Percentiles rank a stretch among this genome's conserved stretches.
Evolutionary conservation across 441 rosid genomes (phyloP).

Genomic region (Brassica balearica): DNA sequence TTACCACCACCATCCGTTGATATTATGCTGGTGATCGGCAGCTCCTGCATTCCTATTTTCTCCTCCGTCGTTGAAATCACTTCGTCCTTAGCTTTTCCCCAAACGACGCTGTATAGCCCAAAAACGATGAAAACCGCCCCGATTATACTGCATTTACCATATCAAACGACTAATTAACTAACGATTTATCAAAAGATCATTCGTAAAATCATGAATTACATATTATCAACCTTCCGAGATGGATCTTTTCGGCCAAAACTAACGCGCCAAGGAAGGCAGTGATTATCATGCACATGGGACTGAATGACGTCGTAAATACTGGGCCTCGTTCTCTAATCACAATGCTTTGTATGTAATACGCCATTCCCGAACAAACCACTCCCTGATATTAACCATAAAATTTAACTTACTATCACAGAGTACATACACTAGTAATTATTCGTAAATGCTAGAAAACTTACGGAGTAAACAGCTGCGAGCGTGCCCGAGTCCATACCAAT

Average conservation of each 20-base stretch:
- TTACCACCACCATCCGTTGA: constrained; percentile 27
- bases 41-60: constrained; percentile 47
- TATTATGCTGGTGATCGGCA: constrained; percentile 52
- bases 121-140: constrained; percentile 75
- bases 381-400: constrained; percentile 54
- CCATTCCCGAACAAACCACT: constrained; percentile 85
- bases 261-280: constrained; percentile 68
- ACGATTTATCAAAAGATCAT: background rate
- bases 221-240: constrained; percentile 78
- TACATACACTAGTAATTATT: background rate
- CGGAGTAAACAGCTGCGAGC: constrained; percentile 69
- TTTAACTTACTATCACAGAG: background rate
- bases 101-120: constrained; percentile 80
- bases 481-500: constrained; percentile 45
- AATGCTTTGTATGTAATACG: constrained; percentile 81
- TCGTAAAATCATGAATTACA: background rate
- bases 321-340: constrained; percentile 79
- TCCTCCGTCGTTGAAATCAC: constrained; percentile 38
- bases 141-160: constrained; percentile 55
- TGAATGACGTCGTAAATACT: constrained; percentile 78
- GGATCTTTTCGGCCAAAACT: constrained; percentile 67
- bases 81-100: constrained; percentile 89
- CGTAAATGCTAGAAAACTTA: constrained; percentile 39
- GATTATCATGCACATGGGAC: constrained; percentile 83
- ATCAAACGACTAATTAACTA: background rate